Evolutionary conservation across 306 rosid species (phyloP).

Genomic region (Lagenaria siceraria): DNA sequence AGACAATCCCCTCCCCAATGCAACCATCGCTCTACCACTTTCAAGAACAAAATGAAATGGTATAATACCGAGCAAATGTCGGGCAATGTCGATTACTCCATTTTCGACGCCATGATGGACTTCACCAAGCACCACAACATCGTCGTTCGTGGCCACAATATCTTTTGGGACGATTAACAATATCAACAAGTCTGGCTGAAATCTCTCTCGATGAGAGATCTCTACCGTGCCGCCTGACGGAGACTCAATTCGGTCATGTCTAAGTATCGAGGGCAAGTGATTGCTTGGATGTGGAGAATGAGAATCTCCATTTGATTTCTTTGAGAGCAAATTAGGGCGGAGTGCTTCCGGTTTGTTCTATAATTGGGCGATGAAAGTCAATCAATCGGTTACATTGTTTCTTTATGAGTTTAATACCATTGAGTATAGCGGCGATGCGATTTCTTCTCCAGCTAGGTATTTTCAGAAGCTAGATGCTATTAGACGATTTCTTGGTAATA

Average conservation of each 20-base stretch:
- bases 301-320: slow-evolving; percentile 47
- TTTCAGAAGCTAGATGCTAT: slow-evolving; percentile 37
- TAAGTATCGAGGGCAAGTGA: slow-evolving; percentile 42
- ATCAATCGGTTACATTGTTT: slow-evolving; percentile 31
- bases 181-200: slow-evolving; percentile 39
- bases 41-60: slow-evolving; percentile 80
- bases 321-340: slow-evolving; percentile 32
- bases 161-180: slow-evolving; percentile 51
- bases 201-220: slow-evolving; percentile 22
- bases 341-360: slow-evolving; percentile 21
- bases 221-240: slow-evolving; percentile 13
- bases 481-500: slow-evolving; percentile 13
- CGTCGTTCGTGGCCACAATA: slow-evolving; percentile 55
- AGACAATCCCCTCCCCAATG: slow-evolving; percentile 42
- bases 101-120: slow-evolving; percentile 40
- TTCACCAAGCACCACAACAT: slow-evolving; percentile 31
- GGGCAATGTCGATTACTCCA: slow-evolving; percentile 33
- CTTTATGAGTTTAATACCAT: slow-evolving; percentile 58
- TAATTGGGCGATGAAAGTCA: slow-evolving; percentile 26
- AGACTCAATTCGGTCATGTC: slow-evolving; percentile 35
- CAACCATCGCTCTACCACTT: slow-evolving; percentile 34
- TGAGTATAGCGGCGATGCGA: slow-evolving; percentile 35
- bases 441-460: slow-evolving; percentile 33
- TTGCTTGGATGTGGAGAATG: slow-evolving; percentile 73
- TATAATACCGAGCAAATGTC: slow-evolving; percentile 27